A percentile compares a stretch with the other conserved stretches of the same genome.
Evolutionary conservation across 73 alveolate species (phyloP).

Genomic region (Breviolum minutum): DNA sequence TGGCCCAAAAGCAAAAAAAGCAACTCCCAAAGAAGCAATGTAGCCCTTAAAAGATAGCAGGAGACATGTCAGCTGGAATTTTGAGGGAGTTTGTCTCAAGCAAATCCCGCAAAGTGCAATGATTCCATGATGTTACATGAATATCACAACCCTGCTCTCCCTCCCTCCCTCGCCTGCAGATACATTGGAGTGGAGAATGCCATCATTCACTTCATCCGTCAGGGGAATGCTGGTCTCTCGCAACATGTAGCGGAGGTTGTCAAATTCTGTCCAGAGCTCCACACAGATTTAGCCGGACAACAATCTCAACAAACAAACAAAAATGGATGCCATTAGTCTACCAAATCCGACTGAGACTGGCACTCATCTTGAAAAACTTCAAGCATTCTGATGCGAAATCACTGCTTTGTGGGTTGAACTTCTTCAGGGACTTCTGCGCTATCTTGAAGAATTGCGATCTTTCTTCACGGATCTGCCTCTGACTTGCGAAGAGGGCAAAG

Average conservation of each 20-base stretch:
- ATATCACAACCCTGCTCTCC: not conserved
- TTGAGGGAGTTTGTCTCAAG: not conserved
- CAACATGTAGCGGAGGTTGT: constrained; percentile 18
- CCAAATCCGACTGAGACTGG: not conserved
- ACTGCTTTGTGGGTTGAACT: constrained; percentile 1
- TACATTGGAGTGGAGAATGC: not conserved
- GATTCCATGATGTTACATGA: not conserved
- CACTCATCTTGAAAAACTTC: constrained; percentile 19
- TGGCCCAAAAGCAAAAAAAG: too few relatives aligned
- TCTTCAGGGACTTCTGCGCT: constrained; percentile 11
- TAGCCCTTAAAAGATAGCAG: not conserved
- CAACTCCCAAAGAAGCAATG: too few relatives aligned
- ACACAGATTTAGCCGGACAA: not conserved
- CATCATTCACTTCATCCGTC: not conserved
- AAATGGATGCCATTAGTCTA: not conserved
- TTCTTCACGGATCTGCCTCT: constrained; percentile 9
- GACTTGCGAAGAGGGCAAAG: not conserved
- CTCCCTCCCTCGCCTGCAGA: not conserved
- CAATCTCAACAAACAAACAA: not conserved
- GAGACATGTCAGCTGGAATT: not conserved
- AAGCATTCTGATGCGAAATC: not conserved
- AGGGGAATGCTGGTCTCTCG: not conserved
- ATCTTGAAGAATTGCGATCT: not conserved
- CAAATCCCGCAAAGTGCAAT: not conserved
- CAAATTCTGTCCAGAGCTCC: not conserved